These are phyloP conservation scores for Withania somnifera DNA, from an alignment of 305 asterid genomes.

Conservation along the genomic window DNA sequence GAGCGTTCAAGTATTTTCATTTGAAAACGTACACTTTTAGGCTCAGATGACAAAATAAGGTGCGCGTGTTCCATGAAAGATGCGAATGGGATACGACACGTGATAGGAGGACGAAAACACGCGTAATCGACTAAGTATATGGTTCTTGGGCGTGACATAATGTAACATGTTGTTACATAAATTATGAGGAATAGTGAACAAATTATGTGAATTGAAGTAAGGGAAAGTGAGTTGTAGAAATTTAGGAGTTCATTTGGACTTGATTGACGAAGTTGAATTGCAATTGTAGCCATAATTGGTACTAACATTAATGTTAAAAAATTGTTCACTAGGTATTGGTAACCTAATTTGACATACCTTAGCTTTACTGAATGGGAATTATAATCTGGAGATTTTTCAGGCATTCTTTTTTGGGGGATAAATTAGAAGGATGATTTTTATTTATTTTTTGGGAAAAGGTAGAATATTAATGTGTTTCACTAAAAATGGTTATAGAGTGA, in stretches of 20 bases:
- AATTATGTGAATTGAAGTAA: slow-evolving; percentile 13
- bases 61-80: slow-evolving; percentile 3
- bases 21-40: slow-evolving; percentile 7
- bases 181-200: slow-evolving; percentile 5
- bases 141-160: slow-evolving; percentile 6
- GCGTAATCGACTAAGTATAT: slow-evolving; percentile 17
- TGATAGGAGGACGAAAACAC: slow-evolving; percentile 11
- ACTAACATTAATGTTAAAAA: slow-evolving; percentile 21
- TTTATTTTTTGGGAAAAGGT: not conserved
- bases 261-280: slow-evolving; percentile 11
- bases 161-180: not conserved
- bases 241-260: slow-evolving; percentile 16
- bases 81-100: not conserved
- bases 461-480: not conserved
- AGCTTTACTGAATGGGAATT: slow-evolving; percentile 25
- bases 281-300: slow-evolving; percentile 14
- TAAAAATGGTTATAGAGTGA: not conserved
- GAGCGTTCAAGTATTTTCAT: slow-evolving; percentile 16
- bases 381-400: slow-evolving; percentile 16
- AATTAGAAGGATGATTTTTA: not conserved
- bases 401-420: slow-evolving; percentile 14
- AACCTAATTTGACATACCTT: slow-evolving; percentile 31
- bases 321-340: slow-evolving; percentile 35
- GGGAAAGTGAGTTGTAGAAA: slow-evolving; percentile 17
- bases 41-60: not conserved